Evolutionary conservation across 2,329 filamentous ascomycete genomes (phyloP).

Genomic region (Hortaea werneckii): DNA sequence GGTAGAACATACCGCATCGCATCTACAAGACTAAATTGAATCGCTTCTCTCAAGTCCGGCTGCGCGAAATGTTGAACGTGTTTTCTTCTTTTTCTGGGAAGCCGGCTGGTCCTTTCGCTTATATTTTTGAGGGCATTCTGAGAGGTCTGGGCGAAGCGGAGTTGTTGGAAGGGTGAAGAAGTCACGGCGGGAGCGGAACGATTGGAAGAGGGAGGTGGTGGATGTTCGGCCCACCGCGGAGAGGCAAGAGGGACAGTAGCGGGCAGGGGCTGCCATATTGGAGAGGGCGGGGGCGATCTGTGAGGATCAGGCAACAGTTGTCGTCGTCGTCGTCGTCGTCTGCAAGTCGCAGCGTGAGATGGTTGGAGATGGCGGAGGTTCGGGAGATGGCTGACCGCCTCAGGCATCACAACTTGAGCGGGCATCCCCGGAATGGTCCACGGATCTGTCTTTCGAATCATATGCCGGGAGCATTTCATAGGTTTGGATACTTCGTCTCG

Average conservation of each 20-base stretch:
- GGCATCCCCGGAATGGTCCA: too few relatives aligned
- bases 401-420: too few relatives aligned
- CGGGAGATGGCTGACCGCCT: too few relatives aligned
- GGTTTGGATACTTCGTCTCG: too few relatives aligned
- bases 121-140: constrained; percentile 31
- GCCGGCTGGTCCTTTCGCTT: constrained; percentile 34
- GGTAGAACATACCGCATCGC: constrained; percentile 62
- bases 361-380: too few relatives aligned
- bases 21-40: constrained; percentile 76
- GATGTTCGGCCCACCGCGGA: constrained; percentile 7
- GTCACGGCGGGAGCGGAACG: constrained; percentile 11
- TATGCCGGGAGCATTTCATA: too few relatives aligned
- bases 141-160: constrained; percentile 30
- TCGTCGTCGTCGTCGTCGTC: too few relatives aligned
- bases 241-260: constrained; percentile 20
- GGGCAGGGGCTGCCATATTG: neutral
- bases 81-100: constrained; percentile 54
- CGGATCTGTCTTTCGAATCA: too few relatives aligned
- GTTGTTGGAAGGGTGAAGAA: constrained; percentile 13
- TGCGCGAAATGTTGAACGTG: constrained; percentile 54
- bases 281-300: too few relatives aligned
- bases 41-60: constrained; percentile 51
- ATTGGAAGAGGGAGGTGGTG: constrained; percentile 6
- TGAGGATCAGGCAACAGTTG: too few relatives aligned
- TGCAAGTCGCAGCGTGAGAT: too few relatives aligned